Evolutionary conservation across 2,329 filamentous ascomycete species (phyloP).

Genomic region (Arthrobotrys entomopaga): DNA sequence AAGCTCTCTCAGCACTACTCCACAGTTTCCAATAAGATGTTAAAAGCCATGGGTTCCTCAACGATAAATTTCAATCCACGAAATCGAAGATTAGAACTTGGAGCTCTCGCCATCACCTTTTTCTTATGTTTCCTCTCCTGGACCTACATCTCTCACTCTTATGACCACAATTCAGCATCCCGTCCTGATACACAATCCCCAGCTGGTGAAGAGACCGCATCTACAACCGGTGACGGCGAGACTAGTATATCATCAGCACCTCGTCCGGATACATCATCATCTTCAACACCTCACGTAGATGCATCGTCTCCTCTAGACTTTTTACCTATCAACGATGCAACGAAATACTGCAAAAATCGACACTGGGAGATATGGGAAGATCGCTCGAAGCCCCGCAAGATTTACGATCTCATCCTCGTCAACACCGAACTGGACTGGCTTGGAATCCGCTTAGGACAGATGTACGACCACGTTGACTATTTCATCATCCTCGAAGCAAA

Average conservation of each 20-base stretch:
- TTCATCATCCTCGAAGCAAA: constrained; percentile 72
- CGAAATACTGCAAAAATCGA: constrained; percentile 1
- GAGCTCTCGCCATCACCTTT: neutral
- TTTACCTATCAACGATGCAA: neutral
- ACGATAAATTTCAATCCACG: neutral
- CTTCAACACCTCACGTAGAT: neutral
- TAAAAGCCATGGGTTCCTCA: neutral
- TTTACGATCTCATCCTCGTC: constrained; percentile 73
- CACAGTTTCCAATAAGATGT: neutral
- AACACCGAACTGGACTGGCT: constrained; percentile 74
- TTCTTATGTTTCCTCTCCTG: neutral
- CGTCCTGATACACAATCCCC: too few species aligned
- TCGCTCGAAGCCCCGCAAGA: constrained; percentile 62
- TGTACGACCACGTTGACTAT: constrained; percentile 71
- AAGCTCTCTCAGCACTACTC: neutral
- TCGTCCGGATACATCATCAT: too few species aligned
- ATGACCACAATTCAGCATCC: neutral
- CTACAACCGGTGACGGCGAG: too few species aligned
- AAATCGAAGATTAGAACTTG: neutral
- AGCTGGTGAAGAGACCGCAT: too few species aligned
- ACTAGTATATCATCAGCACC: too few species aligned
- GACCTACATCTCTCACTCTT: neutral
- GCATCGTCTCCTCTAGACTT: neutral
- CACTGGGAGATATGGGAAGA: neutral
- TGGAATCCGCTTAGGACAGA: constrained; percentile 71